These are phyloP conservation scores for Fusarium vanettenii DNA, from an alignment of 2,329 filamentous ascomycete genomes.

Conservation along the genomic window DNA sequence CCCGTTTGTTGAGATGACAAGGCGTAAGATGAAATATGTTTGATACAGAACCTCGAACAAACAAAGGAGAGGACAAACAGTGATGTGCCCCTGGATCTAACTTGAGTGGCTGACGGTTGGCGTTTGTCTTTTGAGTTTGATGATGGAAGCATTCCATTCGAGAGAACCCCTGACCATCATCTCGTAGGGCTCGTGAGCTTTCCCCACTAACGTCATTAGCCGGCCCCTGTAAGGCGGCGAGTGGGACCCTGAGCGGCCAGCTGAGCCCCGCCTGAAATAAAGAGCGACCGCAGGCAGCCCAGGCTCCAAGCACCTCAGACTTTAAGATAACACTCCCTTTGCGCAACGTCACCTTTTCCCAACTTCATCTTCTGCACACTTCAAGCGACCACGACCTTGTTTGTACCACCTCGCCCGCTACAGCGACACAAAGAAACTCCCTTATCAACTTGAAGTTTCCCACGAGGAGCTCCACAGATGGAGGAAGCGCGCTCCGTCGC, in stretches of 20 bases:
- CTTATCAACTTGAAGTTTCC: neutral
- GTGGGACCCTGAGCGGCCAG: conserved; percentile 16
- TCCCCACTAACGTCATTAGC: conserved; percentile 29
- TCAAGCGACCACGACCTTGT: neutral
- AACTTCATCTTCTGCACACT: neutral
- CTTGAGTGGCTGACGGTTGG: neutral
- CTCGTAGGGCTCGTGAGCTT: conserved; percentile 8
- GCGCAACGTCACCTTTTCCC: neutral
- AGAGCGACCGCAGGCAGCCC: neutral
- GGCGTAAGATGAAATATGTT: neutral
- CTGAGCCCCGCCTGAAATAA: conserved; percentile 11
- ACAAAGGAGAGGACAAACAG: neutral
- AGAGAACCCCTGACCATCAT: neutral
- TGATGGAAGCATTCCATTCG: neutral
- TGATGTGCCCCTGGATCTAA: neutral
- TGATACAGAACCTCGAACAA: neutral
- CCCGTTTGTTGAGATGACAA: neutral
- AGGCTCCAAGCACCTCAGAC: conserved; percentile 1
- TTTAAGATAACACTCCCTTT: neutral
- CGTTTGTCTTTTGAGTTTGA: conserved; percentile 2
- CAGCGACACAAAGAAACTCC: neutral
- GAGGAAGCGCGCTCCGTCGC: conserved; percentile 5
- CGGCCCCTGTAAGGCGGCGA: conserved; percentile 12
- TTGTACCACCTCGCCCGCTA: neutral
- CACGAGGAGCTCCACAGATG: conserved; percentile 9